These are phyloP conservation scores for Phytophthora multivora DNA, from an alignment of 352 stramenopile genomes.

Conservation along the genomic window DNA sequence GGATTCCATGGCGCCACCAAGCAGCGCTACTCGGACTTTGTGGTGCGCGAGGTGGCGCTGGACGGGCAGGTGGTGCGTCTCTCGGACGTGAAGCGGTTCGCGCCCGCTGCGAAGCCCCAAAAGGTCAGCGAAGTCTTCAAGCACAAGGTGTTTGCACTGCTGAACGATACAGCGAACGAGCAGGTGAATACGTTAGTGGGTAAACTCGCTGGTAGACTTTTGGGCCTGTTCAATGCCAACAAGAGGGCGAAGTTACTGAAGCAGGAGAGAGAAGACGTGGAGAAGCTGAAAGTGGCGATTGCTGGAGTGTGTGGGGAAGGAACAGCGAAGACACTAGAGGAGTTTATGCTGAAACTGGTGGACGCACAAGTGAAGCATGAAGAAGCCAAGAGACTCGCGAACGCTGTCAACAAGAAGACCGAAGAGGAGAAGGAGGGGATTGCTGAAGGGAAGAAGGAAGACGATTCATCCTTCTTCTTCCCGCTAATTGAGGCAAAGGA, in stretches of 20 bases:
- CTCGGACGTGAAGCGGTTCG: slow-evolving; percentile 64
- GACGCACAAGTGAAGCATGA: slow-evolving; percentile 37
- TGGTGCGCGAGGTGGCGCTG: slow-evolving; percentile 86
- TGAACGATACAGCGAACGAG: slow-evolving; percentile 49
- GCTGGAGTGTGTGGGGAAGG: slow-evolving; percentile 47
- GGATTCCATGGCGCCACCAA: slow-evolving; percentile 90
- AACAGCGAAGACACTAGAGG: slow-evolving; percentile 42
- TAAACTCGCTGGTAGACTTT: slow-evolving; percentile 54
- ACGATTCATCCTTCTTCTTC: slow-evolving; percentile 63
- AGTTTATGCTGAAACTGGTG: slow-evolving; percentile 55
- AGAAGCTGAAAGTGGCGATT: slow-evolving; percentile 49
- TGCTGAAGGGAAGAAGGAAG: slow-evolving; percentile 17
- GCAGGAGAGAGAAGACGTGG: slow-evolving; percentile 47
- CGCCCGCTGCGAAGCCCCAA: slow-evolving; percentile 43
- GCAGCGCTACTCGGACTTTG: slow-evolving; percentile 92
- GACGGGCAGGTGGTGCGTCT: slow-evolving; percentile 63
- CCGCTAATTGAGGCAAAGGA: slow-evolving; percentile 84
- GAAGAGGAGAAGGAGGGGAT: slow-evolving; percentile 1
- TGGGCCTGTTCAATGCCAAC: slow-evolving; percentile 70
- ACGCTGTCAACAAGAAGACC: slow-evolving; percentile 26
- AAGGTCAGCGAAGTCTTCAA: slow-evolving; percentile 85
- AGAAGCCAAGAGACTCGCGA: slow-evolving; percentile 23
- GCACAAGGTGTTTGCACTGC: slow-evolving; percentile 65
- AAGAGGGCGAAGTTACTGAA: slow-evolving; percentile 47
- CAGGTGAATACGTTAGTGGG: slow-evolving; percentile 59